phyloP scores from a whole-genome alignment of 768 basidiomycete genomes.

The Suillus hirtellus region DNA sequence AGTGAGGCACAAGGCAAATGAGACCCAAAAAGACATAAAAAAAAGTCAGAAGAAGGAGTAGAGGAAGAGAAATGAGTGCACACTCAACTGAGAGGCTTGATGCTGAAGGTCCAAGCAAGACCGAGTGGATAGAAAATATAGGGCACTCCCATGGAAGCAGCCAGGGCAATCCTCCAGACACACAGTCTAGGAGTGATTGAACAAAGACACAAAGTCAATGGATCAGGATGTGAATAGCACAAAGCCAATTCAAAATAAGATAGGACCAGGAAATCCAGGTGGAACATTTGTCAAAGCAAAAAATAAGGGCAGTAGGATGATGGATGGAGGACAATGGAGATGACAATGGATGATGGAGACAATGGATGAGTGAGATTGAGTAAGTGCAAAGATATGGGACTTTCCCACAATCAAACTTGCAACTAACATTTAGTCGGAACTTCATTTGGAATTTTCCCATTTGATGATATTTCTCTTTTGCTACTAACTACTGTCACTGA shows the following conservation, averaged over 20 bases:
- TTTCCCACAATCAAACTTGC: background rate
- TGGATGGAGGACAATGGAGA: background rate
- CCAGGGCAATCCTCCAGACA: background rate
- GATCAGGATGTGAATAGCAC: background rate
- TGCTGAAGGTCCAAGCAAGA: no score
- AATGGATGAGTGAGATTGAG: background rate
- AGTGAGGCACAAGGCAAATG: no score
- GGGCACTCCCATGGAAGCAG: background rate
- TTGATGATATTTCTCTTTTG: background rate
- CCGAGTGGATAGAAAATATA: background rate
- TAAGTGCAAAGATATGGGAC: background rate
- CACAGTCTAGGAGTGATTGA: background rate
- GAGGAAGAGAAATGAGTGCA: background rate
- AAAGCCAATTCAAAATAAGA: background rate
- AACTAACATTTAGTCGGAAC: background rate
- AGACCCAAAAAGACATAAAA: background rate
- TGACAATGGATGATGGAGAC: background rate
- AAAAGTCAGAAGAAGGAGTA: background rate
- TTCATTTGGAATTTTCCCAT: constrained; percentile 4
- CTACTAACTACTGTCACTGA: background rate
- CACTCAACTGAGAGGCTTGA: background rate
- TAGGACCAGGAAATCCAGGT: background rate
- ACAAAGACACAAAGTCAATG: background rate
- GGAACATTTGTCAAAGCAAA: background rate
- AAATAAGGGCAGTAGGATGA: background rate